Evolutionary conservation across 2,329 filamentous ascomycete species (phyloP), one percentile per base, ranked within the genome.

Genomic region (Fusarium setosum): DNA sequence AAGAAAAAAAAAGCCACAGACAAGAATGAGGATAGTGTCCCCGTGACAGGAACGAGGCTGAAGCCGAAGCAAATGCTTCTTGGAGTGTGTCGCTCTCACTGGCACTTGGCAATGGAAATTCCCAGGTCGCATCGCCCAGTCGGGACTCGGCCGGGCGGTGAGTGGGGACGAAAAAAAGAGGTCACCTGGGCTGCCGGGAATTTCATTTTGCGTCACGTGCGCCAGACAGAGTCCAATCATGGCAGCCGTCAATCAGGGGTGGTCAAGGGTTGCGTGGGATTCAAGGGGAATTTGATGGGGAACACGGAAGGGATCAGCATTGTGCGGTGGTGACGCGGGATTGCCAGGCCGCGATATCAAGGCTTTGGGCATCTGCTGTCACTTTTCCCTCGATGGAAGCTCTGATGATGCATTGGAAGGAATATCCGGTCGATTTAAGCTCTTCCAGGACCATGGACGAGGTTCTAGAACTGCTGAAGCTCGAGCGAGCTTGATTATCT

Each of bases 91-190:
- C 49, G 48, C 66, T 69, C 37, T 49, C 59, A 64, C 61, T 54
- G 56, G 59, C 38, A 41, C 58, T 48, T 63, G 54, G 44, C 54
- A 50, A 51, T 26, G 51, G 29, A 41, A 54, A 45, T 55, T 67
- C 44, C 44, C 31, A 51, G n/a, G 13, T 53, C 49, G 40, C 52
- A 64, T 65, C 49, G 42, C 58, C 65, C 58, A 66, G 58, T 67
- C 42, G 65, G 69, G 67, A 67, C 64, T 70, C 67, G 69, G 64
- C 67, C 63, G 67, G 64, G 70, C 69, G 61, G 69, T 69, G 65
- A 66, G 63, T 64, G 70, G 69, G 60, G 69, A 62, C 56, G 40
- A n/a, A 57, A 63, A 56, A 61, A 52, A 62, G 52, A 65, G 69
- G 69, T 72, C 69, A 71, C 67, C 69, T 71, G 69, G 49, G 60